Conservation (phyloP, 2,329 filamentous ascomycete genomes). For the Colletotrichum musicola region DNA sequence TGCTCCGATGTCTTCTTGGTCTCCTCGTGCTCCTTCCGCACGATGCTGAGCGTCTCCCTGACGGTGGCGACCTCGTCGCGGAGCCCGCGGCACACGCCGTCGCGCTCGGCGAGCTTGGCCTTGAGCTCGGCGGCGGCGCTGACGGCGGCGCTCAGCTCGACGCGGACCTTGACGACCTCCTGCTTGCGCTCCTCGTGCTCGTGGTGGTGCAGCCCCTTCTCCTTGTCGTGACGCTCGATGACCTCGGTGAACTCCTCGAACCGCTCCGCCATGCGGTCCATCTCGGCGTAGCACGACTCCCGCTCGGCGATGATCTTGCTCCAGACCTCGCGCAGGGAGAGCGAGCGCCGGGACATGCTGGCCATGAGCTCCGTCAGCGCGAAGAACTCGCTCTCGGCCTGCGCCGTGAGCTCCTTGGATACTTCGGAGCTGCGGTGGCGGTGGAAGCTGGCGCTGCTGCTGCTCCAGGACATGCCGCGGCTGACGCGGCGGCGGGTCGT, state of each 20-base stretch:
- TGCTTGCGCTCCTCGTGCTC: conserved; percentile 30
- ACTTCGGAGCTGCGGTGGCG: conserved; percentile 21
- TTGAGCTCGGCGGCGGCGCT: conserved; percentile 24
- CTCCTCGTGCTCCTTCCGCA: conserved; percentile 27
- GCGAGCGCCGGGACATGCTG: conserved; percentile 28
- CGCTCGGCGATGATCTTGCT: conserved; percentile 32
- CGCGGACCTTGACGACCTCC: conserved; percentile 18
- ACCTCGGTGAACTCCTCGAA: conserved; percentile 26
- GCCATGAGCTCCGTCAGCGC: conserved; percentile 32
- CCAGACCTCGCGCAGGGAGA: conserved; percentile 28
- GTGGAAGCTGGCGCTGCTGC: conserved; percentile 3
- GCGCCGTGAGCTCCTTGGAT: conserved; percentile 29
- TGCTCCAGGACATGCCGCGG: conserved; percentile 7
- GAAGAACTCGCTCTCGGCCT: conserved; percentile 34
- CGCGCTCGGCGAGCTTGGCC: conserved; percentile 23
- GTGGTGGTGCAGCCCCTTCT: conserved; percentile 25
- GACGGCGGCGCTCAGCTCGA: conserved; percentile 21
- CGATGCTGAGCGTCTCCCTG: conserved; percentile 22
- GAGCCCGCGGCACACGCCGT: conserved; percentile 25
- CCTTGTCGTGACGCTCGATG: conserved; percentile 27
- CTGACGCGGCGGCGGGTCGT: conserved; percentile 14
- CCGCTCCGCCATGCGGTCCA: conserved; percentile 29
- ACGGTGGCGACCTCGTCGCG: conserved; percentile 13
- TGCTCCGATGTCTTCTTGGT: conserved; percentile 24
- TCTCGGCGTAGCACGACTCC: conserved; percentile 27